Evolutionary conservation across 768 basidiomycete species (phyloP).

Genomic region (Amanita pallidorosea): DNA sequence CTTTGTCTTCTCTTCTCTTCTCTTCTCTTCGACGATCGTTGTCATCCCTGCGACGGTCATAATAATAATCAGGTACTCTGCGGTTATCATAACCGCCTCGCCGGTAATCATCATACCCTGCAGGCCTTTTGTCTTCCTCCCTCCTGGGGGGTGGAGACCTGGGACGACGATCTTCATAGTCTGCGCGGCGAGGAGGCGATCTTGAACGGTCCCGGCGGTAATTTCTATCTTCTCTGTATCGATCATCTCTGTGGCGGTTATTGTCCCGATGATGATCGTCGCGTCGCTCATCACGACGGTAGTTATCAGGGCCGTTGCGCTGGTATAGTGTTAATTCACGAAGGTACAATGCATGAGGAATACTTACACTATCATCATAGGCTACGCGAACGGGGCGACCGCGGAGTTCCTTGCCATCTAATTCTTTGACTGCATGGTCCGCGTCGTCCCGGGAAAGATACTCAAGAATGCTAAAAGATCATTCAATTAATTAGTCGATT

Average conservation of each 20-base stretch:
- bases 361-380: conserved; percentile 47
- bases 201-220: conserved; percentile 75
- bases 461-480: conserved; percentile 65
- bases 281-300: conserved; percentile 65
- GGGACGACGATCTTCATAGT: conserved; percentile 66
- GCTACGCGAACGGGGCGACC: conserved; percentile 71
- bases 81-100: conserved; percentile 78
- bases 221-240: conserved; percentile 38
- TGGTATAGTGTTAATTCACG: conserved; percentile 15
- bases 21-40: conserved; percentile 59
- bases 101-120: conserved; percentile 87
- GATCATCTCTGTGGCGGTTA: conserved; percentile 44
- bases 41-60: conserved; percentile 83
- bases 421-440: conserved; percentile 82
- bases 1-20: conserved; percentile 76
- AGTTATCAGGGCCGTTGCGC: conserved; percentile 64
- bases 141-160: conserved; percentile 76
- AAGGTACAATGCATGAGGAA: background rate
- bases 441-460: conserved; percentile 85
- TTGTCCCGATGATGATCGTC: conserved; percentile 48
- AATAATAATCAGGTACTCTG: conserved; percentile 76
- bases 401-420: conserved; percentile 82
- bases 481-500: background rate
- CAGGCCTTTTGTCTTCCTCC: conserved; percentile 80
- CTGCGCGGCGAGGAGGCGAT: conserved; percentile 67